Evolutionary conservation across 2,329 filamentous ascomycete genomes (phyloP).

Genomic region (Fusarium oligoseptatum): DNA sequence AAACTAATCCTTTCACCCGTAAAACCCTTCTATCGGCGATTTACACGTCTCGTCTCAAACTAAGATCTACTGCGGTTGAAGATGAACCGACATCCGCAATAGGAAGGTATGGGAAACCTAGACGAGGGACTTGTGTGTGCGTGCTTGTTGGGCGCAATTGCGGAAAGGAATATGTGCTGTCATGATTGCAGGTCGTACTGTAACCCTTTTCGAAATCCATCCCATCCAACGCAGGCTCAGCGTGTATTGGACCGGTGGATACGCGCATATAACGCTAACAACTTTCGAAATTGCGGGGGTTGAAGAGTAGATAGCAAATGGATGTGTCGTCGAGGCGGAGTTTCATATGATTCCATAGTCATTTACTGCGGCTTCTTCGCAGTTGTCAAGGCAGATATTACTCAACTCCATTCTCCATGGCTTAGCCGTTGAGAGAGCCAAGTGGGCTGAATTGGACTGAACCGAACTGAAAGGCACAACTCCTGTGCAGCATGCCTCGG

Average conservation of each 20-base stretch:
- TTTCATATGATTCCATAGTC: neutral
- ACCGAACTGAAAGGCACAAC: neutral
- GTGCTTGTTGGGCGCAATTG: neutral
- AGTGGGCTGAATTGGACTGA: neutral
- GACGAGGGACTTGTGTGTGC: neutral
- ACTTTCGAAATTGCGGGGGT: neutral
- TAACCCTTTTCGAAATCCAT: conserved; percentile 1
- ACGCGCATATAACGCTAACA: neutral
- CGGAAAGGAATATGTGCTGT: conserved; percentile 4
- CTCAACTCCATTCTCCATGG: neutral
- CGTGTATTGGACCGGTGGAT: neutral
- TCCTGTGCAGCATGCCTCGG: neutral
- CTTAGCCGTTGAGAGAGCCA: neutral
- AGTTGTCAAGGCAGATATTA: conserved; percentile 4
- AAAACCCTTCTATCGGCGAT: neutral
- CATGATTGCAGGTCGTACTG: conserved; percentile 9
- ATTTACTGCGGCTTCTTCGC: neutral
- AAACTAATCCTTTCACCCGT: neutral
- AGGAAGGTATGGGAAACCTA: conserved; percentile 31
- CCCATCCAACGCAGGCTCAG: neutral
- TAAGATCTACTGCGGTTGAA: neutral
- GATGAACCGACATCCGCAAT: conserved; percentile 5
- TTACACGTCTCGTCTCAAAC: conserved; percentile 2
- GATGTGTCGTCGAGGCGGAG: neutral
- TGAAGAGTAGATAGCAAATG: neutral